phyloP scores from a whole-genome alignment of 805 yeast species.

The Starmera pachycereana region DNA sequence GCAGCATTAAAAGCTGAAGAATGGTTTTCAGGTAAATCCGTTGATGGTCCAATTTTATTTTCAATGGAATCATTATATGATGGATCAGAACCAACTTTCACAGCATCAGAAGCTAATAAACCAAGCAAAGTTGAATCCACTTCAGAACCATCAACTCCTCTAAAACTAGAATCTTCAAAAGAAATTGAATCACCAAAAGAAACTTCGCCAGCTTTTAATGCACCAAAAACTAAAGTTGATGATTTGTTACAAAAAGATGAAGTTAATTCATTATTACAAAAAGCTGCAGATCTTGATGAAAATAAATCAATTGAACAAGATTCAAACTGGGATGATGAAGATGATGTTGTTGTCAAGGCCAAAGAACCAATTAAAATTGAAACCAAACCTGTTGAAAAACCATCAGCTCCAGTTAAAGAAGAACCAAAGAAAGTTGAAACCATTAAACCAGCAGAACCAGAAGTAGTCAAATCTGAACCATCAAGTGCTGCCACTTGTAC shows the following conservation, averaged over 20 bases:
- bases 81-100: conserved; percentile 49
- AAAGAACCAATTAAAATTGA: conserved; percentile 8
- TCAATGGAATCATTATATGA: conserved; percentile 71
- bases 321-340: conserved; percentile 28
- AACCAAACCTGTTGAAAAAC: conserved; percentile 1
- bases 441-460: conserved; percentile 8
- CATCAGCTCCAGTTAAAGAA: conserved; percentile 4
- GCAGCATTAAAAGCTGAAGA: conserved; percentile 76
- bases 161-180: conserved; percentile 12
- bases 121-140: conserved; percentile 14
- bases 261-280: conserved; percentile 36
- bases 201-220: conserved; percentile 19
- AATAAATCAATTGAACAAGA: conserved; percentile 13
- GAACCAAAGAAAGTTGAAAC: conserved; percentile 7
- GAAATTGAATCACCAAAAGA: conserved; percentile 1
- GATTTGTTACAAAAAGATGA: conserved; percentile 36
- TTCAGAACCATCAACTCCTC: conserved; percentile 11
- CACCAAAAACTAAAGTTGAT: conserved; percentile 34
- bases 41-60: conserved; percentile 74
- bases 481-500: conserved; percentile 7
- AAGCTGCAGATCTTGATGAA: conserved; percentile 28
- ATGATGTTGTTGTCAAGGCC: conserved; percentile 3
- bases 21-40: conserved; percentile 68
- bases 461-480: conserved; percentile 6
- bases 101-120: conserved; percentile 26